phyloP scores from a whole-genome alignment of 2,329 filamentous ascomycete species.

The Fusarium decemcellulare region DNA sequence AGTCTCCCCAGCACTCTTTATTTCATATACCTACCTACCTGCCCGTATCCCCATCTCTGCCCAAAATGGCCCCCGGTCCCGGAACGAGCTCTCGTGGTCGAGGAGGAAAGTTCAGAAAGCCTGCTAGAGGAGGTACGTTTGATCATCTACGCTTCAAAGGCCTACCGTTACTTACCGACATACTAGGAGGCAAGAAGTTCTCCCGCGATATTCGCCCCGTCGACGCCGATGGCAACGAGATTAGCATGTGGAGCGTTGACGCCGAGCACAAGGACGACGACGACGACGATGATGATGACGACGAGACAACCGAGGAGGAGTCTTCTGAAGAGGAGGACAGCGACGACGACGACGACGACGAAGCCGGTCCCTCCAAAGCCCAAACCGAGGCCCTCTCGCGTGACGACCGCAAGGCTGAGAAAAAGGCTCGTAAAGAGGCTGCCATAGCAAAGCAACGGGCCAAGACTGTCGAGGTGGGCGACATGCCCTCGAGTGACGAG shows the following conservation, averaged over 20 bases:
- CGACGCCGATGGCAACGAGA: conserved; percentile 89
- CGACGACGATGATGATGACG: conserved; percentile 58
- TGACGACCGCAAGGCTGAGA: conserved; percentile 88
- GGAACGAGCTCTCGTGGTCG: conserved; percentile 77
- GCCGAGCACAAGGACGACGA: conserved; percentile 62
- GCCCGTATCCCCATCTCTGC: conserved; percentile 14
- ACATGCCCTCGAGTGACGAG: conserved; percentile 83
- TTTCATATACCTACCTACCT: background rate
- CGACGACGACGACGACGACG: conserved; percentile 57
- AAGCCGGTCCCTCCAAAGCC: conserved; percentile 56
- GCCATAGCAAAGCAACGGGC: conserved; percentile 84
- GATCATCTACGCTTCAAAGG: background rate
- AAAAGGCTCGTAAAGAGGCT: conserved; percentile 92
- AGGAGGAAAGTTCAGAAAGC: conserved; percentile 95
- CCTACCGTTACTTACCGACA: background rate
- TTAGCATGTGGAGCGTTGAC: conserved; percentile 87
- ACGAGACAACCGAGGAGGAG: conserved; percentile 67
- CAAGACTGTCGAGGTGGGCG: conserved; percentile 83
- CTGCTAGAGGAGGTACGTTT: conserved; percentile 85
- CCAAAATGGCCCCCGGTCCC: conserved; percentile 63
- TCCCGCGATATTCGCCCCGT: conserved; percentile 91
- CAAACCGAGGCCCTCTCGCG: conserved; percentile 72
- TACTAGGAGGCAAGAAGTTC: conserved; percentile 93
- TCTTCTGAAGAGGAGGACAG: conserved; percentile 67
- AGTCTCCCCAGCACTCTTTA: background rate